phyloP scores from a whole-genome alignment of 371 early-diverging fungal species.

The Syncephalastrum racemosum region DNA sequence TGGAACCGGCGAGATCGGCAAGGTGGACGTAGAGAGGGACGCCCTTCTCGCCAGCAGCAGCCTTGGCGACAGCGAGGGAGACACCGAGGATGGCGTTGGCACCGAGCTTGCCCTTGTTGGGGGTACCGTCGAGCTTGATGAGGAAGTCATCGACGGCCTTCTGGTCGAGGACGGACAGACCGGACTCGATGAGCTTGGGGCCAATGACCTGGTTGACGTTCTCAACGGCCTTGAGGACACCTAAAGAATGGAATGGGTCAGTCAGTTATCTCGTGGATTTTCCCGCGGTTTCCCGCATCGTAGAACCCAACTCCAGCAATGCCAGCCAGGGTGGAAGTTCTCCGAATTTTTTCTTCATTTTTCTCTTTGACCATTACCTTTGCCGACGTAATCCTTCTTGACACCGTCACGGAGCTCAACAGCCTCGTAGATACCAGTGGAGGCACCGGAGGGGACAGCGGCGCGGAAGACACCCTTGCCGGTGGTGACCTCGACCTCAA shows the following conservation, averaged over 20 bases:
- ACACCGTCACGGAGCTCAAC: conserved; percentile 94
- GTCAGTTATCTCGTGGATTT: too few species aligned
- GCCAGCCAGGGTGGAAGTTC: too few species aligned
- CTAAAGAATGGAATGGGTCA: conserved; percentile 27
- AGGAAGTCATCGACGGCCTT: conserved; percentile 91
- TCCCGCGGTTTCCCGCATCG: too few species aligned
- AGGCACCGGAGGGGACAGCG: conserved; percentile 99
- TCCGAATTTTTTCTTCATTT: neutral
- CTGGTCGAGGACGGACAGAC: conserved; percentile 85
- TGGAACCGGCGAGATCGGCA: conserved; percentile 81
- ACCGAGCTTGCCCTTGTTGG: conserved; percentile 95
- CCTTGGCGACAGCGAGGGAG: conserved; percentile 95
- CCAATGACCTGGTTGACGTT: conserved; percentile 92
- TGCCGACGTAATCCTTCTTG: conserved; percentile 90
- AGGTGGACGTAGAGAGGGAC: conserved; percentile 95
- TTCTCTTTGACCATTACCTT: conserved; percentile 66
- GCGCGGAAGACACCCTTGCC: conserved; percentile 90
- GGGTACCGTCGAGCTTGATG: conserved; percentile 90
- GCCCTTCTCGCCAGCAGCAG: conserved; percentile 92
- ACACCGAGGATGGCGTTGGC: conserved; percentile 99
- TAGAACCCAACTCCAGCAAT: too few species aligned
- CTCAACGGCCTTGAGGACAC: conserved; percentile 90
- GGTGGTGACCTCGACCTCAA: conserved; percentile 98
- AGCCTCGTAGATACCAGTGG: conserved; percentile 99
- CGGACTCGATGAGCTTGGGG: conserved; percentile 75